Percentiles rank a stretch among this genome's conserved stretches.
Conservation (phyloP, 163 green algal species). For the Scenedesmus sp. region DNA sequence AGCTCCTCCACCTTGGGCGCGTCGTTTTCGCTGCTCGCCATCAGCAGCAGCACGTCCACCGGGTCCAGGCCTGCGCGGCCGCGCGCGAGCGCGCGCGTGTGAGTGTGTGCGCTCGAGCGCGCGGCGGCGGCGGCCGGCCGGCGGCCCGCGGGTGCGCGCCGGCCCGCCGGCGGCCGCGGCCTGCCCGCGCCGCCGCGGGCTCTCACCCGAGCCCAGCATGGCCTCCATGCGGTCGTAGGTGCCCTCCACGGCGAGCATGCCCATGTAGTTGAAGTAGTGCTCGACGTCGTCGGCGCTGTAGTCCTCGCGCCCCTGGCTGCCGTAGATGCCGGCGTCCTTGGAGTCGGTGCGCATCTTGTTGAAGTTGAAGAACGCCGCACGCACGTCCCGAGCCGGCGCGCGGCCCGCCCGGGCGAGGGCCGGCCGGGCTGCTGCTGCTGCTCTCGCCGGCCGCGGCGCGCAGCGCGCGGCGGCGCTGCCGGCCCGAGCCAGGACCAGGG, state of each 20-base stretch:
- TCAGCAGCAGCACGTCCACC: conserved; percentile 88
- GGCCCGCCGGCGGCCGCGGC: background rate
- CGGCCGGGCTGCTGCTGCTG: too few relatives aligned
- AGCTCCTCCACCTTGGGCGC: conserved; percentile 89
- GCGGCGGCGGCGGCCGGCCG: too few relatives aligned
- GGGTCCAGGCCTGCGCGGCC: conserved; percentile 61
- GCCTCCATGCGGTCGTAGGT: conserved; percentile 79
- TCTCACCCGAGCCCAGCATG: conserved; percentile 54
- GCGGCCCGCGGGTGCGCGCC: background rate
- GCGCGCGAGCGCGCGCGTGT: background rate
- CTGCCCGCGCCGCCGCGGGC: background rate
- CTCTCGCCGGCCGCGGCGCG: too few relatives aligned
- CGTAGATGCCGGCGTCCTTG: conserved; percentile 60
- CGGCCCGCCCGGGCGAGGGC: too few relatives aligned
- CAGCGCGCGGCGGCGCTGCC: too few relatives aligned
- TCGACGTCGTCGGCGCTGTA: conserved; percentile 80
- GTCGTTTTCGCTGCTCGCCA: conserved; percentile 82
- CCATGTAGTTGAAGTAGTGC: conserved; percentile 97
- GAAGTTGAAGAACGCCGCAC: conserved; percentile 56
- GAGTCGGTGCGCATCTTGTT: conserved; percentile 51
- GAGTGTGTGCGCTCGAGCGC: background rate
- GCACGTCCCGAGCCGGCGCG: conserved; percentile 34
- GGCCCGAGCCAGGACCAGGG: too few relatives aligned
- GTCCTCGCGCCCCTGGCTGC: conserved; percentile 59
- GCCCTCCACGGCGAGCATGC: conserved; percentile 87